Evolutionary conservation across 2,329 filamentous ascomycete species (phyloP).

Genomic region (Aureobasidium sp.): DNA sequence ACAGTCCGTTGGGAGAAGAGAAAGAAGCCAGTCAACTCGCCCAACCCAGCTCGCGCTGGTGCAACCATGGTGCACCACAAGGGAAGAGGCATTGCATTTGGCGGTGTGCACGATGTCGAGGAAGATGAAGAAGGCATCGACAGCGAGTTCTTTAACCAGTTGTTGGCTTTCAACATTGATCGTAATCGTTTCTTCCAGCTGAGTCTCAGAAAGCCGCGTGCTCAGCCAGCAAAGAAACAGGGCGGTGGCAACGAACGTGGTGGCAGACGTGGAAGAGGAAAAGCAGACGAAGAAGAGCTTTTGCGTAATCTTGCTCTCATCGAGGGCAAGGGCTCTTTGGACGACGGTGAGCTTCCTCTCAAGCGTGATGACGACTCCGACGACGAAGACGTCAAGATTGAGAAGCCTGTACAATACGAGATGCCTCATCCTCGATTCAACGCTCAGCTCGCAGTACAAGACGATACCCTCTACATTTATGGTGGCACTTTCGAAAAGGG

Average conservation of each 20-base stretch:
- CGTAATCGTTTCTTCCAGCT: slow-evolving; percentile 91
- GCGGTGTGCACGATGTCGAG: slow-evolving; percentile 65
- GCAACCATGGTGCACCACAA: slow-evolving; percentile 93
- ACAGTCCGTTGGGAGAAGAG: slow-evolving; percentile 83
- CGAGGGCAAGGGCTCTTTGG: slow-evolving; percentile 60
- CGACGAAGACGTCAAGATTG: slow-evolving; percentile 46
- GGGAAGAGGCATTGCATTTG: slow-evolving; percentile 85
- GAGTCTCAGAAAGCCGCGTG: slow-evolving; percentile 64
- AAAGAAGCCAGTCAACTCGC: slow-evolving; percentile 85
- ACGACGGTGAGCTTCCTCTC: slow-evolving; percentile 28
- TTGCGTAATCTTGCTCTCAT: slow-evolving; percentile 79
- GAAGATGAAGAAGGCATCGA: slow-evolving; percentile 70
- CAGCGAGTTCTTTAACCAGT: slow-evolving; percentile 89
- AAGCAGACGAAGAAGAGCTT: slow-evolving; percentile 87
- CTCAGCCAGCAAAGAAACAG: slow-evolving; percentile 55
- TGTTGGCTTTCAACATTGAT: slow-evolving; percentile 93
- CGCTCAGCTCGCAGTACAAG: slow-evolving; percentile 80
- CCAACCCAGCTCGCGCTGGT: slow-evolving; percentile 75
- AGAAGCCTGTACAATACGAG: slow-evolving; percentile 61
- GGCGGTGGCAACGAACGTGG: slow-evolving; percentile 50
- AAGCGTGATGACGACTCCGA: slow-evolving; percentile 35
- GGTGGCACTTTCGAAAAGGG: slow-evolving; percentile 94
- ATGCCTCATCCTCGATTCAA: slow-evolving; percentile 90
- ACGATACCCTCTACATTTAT: slow-evolving; percentile 88
- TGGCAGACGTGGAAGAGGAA: slow-evolving; percentile 64